Evolutionary conservation across 805 yeast genomes (phyloP).

Genomic region (Lachancea quebecensis): DNA sequence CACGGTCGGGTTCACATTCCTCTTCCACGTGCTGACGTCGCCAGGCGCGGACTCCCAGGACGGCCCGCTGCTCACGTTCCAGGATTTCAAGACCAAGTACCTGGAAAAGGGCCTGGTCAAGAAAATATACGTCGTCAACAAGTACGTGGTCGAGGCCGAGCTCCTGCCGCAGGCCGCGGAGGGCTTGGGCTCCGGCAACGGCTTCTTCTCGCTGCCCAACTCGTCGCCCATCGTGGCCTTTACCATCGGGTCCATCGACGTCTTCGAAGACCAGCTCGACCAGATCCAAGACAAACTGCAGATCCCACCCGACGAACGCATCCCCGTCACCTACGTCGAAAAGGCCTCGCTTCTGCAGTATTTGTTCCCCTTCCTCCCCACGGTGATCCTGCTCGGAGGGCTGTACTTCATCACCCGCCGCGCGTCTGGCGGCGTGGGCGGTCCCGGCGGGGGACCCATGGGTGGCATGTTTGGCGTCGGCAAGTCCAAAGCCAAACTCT

Average conservation of each 20-base stretch:
- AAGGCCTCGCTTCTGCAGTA: slow-evolving; percentile 58
- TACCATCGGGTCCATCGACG: slow-evolving; percentile 82
- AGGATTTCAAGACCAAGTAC: slow-evolving; percentile 76
- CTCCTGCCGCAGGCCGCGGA: slow-evolving; percentile 39
- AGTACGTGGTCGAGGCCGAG: slow-evolving; percentile 63
- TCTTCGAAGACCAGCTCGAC: slow-evolving; percentile 77
- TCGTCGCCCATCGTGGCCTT: slow-evolving; percentile 51
- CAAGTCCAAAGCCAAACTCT: slow-evolving; percentile 70
- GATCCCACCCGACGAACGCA: slow-evolving; percentile 60
- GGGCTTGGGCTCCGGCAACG: slow-evolving; percentile 9
- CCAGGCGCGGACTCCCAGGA: slow-evolving; percentile 18
- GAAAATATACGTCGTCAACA: slow-evolving; percentile 65
- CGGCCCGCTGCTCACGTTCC: slow-evolving; percentile 47
- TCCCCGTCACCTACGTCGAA: slow-evolving; percentile 72
- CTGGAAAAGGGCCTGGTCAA: slow-evolving; percentile 74
- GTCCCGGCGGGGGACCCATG: slow-evolving; percentile 38
- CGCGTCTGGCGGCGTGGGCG: slow-evolving; percentile 30
- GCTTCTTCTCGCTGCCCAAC: slow-evolving; percentile 13
- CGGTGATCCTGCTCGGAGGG: slow-evolving; percentile 74
- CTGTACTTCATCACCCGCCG: slow-evolving; percentile 40
- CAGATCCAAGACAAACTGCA: slow-evolving; percentile 62
- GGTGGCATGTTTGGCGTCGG: slow-evolving; percentile 87
- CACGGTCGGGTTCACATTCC: slow-evolving; percentile 34
- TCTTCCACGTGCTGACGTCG: slow-evolving; percentile 33
- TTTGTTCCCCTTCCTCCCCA: slow-evolving; percentile 69